These are phyloP conservation scores for Sungouiozyma intestinalis DNA, from an alignment of 805 yeast species.

Conservation along the genomic window DNA sequence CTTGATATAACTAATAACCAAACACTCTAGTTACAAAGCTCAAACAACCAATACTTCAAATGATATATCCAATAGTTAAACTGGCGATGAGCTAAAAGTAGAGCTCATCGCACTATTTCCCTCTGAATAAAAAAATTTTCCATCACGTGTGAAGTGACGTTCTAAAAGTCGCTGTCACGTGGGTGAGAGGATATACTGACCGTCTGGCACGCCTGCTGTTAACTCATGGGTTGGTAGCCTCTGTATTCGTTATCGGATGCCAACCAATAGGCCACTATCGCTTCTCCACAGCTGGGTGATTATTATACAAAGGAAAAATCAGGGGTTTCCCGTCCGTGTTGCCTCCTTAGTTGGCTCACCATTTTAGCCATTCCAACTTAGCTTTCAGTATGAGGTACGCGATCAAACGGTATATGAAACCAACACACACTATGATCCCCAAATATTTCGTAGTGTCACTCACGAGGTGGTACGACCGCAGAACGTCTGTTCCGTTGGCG, in stretches of 20 bases:
- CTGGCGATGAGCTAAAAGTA: not conserved
- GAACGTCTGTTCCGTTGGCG: slow-evolving; percentile 44
- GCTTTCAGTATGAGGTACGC: slow-evolving; percentile 20
- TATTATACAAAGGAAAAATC: no score
- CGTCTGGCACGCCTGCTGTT: no score
- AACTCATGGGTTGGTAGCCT: no score
- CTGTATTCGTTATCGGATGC: no score
- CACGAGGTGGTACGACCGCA: slow-evolving; percentile 39
- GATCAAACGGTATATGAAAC: slow-evolving; percentile 18
- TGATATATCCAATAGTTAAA: not conserved
- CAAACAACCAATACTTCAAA: no score
- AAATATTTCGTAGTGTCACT: slow-evolving; percentile 31
- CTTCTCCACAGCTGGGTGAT: no score
- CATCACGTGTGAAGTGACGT: not conserved
- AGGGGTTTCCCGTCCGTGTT: no score
- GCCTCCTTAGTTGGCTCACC: slow-evolving; percentile 6
- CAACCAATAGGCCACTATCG: no score
- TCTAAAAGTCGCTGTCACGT: no score
- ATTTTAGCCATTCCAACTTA: slow-evolving; percentile 22
- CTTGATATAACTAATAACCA: not conserved
- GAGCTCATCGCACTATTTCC: slow-evolving; percentile 4
- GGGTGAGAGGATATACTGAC: no score
- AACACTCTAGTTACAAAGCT: no score
- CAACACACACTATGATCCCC: slow-evolving; percentile 25
- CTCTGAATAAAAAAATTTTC: slow-evolving; percentile 5